phyloP scores from a whole-genome alignment of 2,329 filamentous ascomycete genomes.

The Aureobasidium sp. region DNA sequence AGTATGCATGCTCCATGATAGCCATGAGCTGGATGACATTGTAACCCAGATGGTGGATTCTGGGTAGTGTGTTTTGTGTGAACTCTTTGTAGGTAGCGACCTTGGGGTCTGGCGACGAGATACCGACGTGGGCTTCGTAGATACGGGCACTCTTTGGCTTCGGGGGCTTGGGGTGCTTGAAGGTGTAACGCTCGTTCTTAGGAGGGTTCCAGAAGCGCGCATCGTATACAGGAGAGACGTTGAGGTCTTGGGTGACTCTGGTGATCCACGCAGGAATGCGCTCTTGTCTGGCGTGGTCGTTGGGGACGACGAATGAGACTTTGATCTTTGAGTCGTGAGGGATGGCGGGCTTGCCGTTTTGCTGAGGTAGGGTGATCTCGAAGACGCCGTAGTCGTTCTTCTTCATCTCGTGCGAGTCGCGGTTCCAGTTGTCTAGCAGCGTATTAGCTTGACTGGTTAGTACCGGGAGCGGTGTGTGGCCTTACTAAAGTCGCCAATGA shows the following conservation, averaged over 20 bases:
- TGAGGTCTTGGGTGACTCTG: slow-evolving; percentile 88
- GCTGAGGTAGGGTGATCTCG: slow-evolving; percentile 68
- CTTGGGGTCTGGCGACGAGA: slow-evolving; percentile 81
- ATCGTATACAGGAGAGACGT: slow-evolving; percentile 86
- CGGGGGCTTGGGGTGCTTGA: slow-evolving; percentile 74
- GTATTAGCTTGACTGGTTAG: slow-evolving; percentile 8
- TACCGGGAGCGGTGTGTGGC: slow-evolving; percentile 41
- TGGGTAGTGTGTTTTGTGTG: slow-evolving; percentile 81
- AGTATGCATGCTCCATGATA: slow-evolving; percentile 98
- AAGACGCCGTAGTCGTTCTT: slow-evolving; percentile 82
- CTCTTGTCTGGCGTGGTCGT: slow-evolving; percentile 69
- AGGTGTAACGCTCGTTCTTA: slow-evolving; percentile 64
- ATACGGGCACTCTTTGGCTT: slow-evolving; percentile 84
- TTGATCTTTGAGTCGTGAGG: slow-evolving; percentile 94
- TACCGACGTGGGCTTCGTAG: slow-evolving; percentile 98
- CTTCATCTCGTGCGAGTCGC: slow-evolving; percentile 76
- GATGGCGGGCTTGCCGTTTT: slow-evolving; percentile 69
- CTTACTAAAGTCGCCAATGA: slow-evolving; percentile 81
- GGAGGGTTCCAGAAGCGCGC: slow-evolving; percentile 97
- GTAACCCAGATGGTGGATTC: slow-evolving; percentile 86
- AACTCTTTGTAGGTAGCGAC: slow-evolving; percentile 98
- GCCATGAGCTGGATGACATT: slow-evolving; percentile 99
- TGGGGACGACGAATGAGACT: slow-evolving; percentile 68
- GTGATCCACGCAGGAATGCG: slow-evolving; percentile 94
- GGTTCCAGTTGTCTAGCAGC: slow-evolving; percentile 71